Conservation (phyloP, 2,329 filamentous ascomycete genomes). For the Uncinocarpus reesii region DNA sequence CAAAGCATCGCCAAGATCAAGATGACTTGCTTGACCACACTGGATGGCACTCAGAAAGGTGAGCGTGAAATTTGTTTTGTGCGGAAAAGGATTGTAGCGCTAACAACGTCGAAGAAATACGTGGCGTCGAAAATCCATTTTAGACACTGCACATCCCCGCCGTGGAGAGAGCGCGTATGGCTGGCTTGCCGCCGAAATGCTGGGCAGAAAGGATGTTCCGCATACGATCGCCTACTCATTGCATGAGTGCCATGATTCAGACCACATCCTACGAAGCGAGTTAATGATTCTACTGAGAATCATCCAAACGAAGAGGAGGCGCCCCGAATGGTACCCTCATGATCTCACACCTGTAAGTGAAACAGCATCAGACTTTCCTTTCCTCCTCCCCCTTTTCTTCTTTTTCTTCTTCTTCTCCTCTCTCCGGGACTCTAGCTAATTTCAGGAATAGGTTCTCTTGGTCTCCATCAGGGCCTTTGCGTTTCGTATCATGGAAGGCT, state of each 20-base stretch:
- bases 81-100: too few species aligned
- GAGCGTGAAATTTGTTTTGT: too few species aligned
- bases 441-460: neutral
- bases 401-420: neutral
- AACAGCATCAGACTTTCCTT: too few species aligned
- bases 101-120: too few species aligned
- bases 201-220: neutral
- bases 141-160: too few species aligned
- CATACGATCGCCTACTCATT: neutral
- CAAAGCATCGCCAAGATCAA: too few species aligned
- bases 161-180: too few species aligned
- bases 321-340: neutral
- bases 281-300: neutral
- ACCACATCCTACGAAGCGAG: neutral
- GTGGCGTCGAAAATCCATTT: too few species aligned
- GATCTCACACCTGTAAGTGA: neutral
- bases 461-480: neutral
- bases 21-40: too few species aligned
- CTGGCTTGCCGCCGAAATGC: too few species aligned
- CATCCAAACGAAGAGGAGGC: neutral
- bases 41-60: too few species aligned
- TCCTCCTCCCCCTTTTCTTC: neutral
- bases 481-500: constrained; percentile 1
- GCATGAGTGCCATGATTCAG: neutral
- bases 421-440: neutral